These are phyloP conservation scores for Cucumis hystrix DNA, from an alignment of 306 rosid genomes.

Conservation along the genomic window DNA sequence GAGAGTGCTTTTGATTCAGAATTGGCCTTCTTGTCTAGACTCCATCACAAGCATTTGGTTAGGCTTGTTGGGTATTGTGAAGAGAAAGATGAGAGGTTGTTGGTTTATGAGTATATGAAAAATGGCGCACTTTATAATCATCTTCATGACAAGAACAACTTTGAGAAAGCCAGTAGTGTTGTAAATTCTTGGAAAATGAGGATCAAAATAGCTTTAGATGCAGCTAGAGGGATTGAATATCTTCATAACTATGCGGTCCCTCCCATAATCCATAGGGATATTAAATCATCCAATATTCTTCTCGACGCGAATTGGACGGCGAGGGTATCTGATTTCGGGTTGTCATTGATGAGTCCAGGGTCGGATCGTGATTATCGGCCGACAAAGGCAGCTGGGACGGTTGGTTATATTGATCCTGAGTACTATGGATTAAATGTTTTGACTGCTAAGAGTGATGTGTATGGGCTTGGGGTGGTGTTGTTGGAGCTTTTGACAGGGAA, in stretches of 20 bases:
- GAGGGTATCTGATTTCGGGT: slow-evolving; percentile 84
- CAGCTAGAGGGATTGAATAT: slow-evolving; percentile 84
- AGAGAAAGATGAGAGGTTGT: slow-evolving; percentile 66
- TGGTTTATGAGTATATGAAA: slow-evolving; percentile 87
- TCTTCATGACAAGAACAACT: slow-evolving; percentile 56
- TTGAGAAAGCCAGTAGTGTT: slow-evolving; percentile 34
- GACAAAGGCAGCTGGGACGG: slow-evolving; percentile 65
- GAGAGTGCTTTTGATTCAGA: slow-evolving; percentile 91
- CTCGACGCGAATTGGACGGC: slow-evolving; percentile 62
- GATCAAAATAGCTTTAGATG: slow-evolving; percentile 80
- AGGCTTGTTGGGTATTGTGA: slow-evolving; percentile 80
- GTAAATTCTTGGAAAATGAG: slow-evolving; percentile 73
- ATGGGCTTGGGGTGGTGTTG: slow-evolving; percentile 78
- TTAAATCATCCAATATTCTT: slow-evolving; percentile 77
- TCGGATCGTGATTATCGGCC: slow-evolving; percentile 29
- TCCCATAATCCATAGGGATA: slow-evolving; percentile 78
- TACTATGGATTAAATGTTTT: slow-evolving; percentile 77
- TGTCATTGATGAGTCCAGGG: slow-evolving; percentile 70
- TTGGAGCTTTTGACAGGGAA: slow-evolving; percentile 85
- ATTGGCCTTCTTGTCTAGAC: slow-evolving; percentile 66
- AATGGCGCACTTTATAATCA: slow-evolving; percentile 79
- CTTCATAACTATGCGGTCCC: slow-evolving; percentile 95
- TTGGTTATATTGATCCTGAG: slow-evolving; percentile 95
- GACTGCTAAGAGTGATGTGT: slow-evolving; percentile 86
- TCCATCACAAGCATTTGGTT: slow-evolving; percentile 85